Evolutionary conservation across 2,329 filamentous ascomycete genomes (phyloP), one percentile per base, ranked within the genome.

Genomic region (Orbilia ellipsospora): DNA sequence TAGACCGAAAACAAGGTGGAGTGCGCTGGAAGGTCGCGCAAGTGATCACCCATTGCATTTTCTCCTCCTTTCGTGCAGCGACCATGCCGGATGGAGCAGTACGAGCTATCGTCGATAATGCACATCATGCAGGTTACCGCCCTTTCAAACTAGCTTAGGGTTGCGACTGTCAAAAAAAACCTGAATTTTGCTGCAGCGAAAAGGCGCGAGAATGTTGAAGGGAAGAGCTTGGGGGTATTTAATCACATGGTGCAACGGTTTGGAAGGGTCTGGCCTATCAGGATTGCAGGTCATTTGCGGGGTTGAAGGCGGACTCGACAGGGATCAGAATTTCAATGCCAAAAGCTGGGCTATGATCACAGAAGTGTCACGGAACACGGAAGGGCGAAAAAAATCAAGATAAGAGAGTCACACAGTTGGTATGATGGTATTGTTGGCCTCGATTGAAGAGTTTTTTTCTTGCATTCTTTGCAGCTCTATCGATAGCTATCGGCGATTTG

Each of bases 191-290:
- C 15, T 45, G 31, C 16, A 36, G 45, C 55, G 18, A 28, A 45
- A 15, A 26, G 16, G 13, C 15, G 1, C 1, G 6, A 18, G 13
- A 48, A 48, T 48, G 13, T 48, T 12, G 44, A 48, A 18, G 31
- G 31, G 31, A 36, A 36, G 44, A n/a, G 44, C 40, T 60, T 73
- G 54, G 68, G 68, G 60, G n/a, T n/a, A n/a, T n/a, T n/a, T n/a
- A n/a, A 73, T 73, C 68, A 73, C 68, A 73, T 73, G 68, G 68
- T 73, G 68, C 57, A 54, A 73, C 68, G 20, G 40, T 18, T 20
- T 16, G 20, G 42, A 48, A 50, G 20, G 52, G 54, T 60, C 36
- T 28, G 20, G 60, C 61, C 61, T 73, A 73, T 67, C 69, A 62
- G 62, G 67, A 42, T 42, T 67, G 69, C 62, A 73, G 63, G 62